These are phyloP conservation scores for Beauveria rudraprayagi DNA, from an alignment of 2,329 filamentous ascomycete genomes.

Conservation along the genomic window DNA sequence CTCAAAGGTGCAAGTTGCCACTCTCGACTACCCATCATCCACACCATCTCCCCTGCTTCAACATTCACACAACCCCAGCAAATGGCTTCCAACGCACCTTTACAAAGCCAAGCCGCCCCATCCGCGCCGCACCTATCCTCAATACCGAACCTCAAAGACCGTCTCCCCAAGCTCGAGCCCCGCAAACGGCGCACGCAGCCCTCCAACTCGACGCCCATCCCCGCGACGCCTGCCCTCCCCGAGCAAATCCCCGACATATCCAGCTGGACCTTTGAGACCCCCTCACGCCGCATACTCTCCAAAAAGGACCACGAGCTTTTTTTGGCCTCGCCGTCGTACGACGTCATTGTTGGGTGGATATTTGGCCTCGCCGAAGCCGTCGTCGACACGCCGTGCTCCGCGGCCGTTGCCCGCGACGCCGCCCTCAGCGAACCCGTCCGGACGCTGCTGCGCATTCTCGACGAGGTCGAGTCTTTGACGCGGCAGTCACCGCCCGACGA, in stretches of 20 bases:
- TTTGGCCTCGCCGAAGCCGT: slow-evolving; percentile 82
- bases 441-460: slow-evolving; percentile 61
- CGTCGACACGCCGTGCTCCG: slow-evolving; percentile 57
- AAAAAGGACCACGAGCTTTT: slow-evolving; percentile 74
- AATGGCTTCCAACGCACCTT: neutral
- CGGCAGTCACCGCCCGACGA: slow-evolving; percentile 70
- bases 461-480: slow-evolving; percentile 60
- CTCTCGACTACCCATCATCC: neutral
- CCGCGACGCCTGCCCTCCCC: slow-evolving; percentile 67
- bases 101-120: slow-evolving; percentile 10
- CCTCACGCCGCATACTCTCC: slow-evolving; percentile 74
- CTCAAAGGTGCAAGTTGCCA: neutral
- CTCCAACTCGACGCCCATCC: slow-evolving; percentile 54
- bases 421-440: slow-evolving; percentile 52
- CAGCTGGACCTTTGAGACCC: slow-evolving; percentile 54
- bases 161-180: slow-evolving; percentile 60
- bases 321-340: slow-evolving; percentile 65
- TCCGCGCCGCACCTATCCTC: slow-evolving; percentile 9
- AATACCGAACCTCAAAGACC: slow-evolving; percentile 36
- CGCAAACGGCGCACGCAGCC: slow-evolving; percentile 46
- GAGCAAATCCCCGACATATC: slow-evolving; percentile 51
- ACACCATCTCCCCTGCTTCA: neutral
- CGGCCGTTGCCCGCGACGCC: slow-evolving; percentile 40
- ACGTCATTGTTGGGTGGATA: slow-evolving; percentile 73
- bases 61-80: neutral